These are phyloP conservation scores for Termitomyces sp. DNA, from an alignment of 768 basidiomycete species.

Conservation along the genomic window DNA sequence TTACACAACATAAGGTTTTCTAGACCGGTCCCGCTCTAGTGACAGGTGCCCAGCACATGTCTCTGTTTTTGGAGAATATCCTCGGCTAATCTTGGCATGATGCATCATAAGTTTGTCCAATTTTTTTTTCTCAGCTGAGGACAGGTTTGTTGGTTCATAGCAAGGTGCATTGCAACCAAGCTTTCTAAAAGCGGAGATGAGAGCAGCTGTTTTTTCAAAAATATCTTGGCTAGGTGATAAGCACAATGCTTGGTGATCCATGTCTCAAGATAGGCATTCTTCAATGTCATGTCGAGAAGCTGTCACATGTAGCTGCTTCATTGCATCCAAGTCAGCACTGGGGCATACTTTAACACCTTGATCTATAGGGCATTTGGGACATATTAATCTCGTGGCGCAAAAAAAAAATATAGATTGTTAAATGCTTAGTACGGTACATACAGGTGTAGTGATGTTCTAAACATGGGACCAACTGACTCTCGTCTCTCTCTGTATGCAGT, in stretches of 20 bases:
- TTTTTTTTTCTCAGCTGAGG: not conserved
- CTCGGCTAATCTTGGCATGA: not conserved
- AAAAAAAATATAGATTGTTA: too few relatives aligned
- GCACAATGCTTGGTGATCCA: too few relatives aligned
- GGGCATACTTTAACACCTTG: conserved; percentile 7
- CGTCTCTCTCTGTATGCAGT: too few relatives aligned
- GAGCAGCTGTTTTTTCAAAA: conserved; percentile 8
- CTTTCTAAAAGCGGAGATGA: not conserved
- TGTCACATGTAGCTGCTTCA: not conserved
- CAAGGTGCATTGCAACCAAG: not conserved
- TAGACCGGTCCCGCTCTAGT: not conserved
- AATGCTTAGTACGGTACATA: too few relatives aligned
- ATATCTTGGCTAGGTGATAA: conserved; percentile 4
- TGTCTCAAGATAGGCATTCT: not conserved
- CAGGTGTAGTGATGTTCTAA: too few relatives aligned
- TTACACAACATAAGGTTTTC: not conserved
- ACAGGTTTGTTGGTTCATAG: not conserved
- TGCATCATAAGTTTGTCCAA: too few relatives aligned
- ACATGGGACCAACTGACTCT: not conserved
- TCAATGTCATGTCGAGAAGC: not conserved
- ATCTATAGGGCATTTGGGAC: not conserved
- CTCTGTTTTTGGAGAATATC: not conserved
- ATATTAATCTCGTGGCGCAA: too few relatives aligned
- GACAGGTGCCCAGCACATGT: conserved; percentile 1
- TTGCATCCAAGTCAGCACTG: not conserved